Evolutionary conservation across 2,329 filamentous ascomycete genomes (phyloP), one percentile per base, ranked within the genome.

Genomic region (Penicillium expansum): DNA sequence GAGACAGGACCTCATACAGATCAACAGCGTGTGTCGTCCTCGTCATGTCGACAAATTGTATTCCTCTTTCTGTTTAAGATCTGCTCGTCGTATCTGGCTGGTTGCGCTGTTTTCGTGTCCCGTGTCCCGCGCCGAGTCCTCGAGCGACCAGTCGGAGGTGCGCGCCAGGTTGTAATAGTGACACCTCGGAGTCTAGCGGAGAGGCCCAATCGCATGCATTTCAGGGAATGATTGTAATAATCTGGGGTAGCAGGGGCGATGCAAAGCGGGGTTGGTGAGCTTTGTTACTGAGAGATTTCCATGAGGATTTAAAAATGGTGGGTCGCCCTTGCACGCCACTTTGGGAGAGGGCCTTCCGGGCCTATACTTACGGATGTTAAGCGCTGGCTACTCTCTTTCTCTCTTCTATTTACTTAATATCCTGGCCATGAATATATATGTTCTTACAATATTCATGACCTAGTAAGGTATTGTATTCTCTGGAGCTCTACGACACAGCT

Each of bases 1-100:
- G 70, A 33, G 64, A 67, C 30, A 79, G 72, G 62, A 78, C 70
- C 43, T 73, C 67, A 64, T 79, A 80, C 65, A 69, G 66, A 56
- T 73, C 67, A 13, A 59, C 55, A n/a, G 48, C 22, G 44, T 45
- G 22, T 9, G 62, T 7, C 37, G 59, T 57, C 52, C 43, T 58
- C 20, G 59, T 64, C 58, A 66, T 66, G 8, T 35, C 6, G 11
- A n/a, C 5, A 16, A 10, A 14, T 5, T 16, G 8, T 16, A 11
- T 47, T 18, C 9, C n/a, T n/a, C 30, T 35, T 30, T 43, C 20
- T 35, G 29, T 33, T 18, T 20, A 41, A 16, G 24, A 7, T n/a
- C n/a, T 39, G 51, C 7, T n/a, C 7, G 39, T 10, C 14, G 41
- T 45, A 14, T 22, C 27, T 47, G 27, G 24, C 13, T 33, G 52